Evolutionary conservation across 768 basidiomycete genomes (phyloP), one percentile per base, ranked within the genome.

Genomic region (Hemileccinum impolitum): DNA sequence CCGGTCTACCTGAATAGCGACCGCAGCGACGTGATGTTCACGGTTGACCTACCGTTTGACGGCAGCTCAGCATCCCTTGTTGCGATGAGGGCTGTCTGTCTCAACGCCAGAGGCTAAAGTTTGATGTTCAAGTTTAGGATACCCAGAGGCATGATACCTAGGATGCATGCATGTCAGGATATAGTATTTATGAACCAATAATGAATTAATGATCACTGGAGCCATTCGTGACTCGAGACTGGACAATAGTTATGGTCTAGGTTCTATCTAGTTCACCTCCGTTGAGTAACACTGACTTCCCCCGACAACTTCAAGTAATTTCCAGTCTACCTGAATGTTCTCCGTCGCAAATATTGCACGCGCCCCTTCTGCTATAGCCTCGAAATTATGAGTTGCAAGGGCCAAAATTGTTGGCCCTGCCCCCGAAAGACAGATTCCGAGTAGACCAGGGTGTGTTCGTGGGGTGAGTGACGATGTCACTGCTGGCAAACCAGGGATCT

Each of bases 341-440:
- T 84, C 78, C 39, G 73, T 67, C 47, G 72, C 72, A 69, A 97
- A 96, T 37, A 94, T 85, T 23, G 69, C 66, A 15, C 82, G 75
- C 9, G 91, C 94, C 56, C 86, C 87, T 57, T 85, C 79, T 4
- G 91, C 94, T 51, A 98, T 96, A 7, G 73, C 74, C 39, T 93
- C 89, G 58, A 90, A 98, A 21, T 85, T 84, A 30, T 71, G 69
- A 0, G 90, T 94, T 2, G 96, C 96, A 15, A 99, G 80, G 1
- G 96, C 96, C 53, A 99, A 80, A 53, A 98, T 96, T 6, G 96
- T 97, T 4, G 96, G 96, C 0, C 96, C 96, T 5, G 96, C 96
- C 7, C 96, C 96, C 2, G 95, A 98, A 30, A 99, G 82, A 67
- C 96, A 98, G 47, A 98, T 96, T 4, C 96, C 96, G 9, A 99